phyloP scores from a whole-genome alignment of 352 stramenopile genomes.

The Globisporangium cederbergense region DNA sequence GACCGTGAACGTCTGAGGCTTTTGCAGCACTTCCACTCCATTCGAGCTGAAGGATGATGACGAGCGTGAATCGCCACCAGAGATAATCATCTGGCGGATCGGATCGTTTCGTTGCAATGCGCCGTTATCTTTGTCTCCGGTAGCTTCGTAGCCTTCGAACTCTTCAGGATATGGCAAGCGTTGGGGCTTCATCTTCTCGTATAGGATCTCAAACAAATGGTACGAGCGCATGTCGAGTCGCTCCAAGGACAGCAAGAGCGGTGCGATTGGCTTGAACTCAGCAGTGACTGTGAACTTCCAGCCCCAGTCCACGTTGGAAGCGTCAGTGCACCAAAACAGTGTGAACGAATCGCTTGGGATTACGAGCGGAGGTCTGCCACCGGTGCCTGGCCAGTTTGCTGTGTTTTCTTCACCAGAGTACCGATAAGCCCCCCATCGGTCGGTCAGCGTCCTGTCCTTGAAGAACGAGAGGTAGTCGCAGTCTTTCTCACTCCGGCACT shows the following conservation, averaged over 20 bases:
- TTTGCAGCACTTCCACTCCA: neutral
- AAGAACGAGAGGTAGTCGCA: constrained; percentile 87
- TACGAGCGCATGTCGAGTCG: constrained; percentile 61
- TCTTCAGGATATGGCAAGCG: constrained; percentile 33
- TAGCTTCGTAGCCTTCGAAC: constrained; percentile 48
- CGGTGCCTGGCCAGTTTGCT: constrained; percentile 79
- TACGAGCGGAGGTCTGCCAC: constrained; percentile 54
- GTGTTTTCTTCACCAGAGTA: constrained; percentile 64
- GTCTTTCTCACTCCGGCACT: constrained; percentile 55
- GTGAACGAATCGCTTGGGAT: constrained; percentile 79
- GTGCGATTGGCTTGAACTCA: constrained; percentile 45
- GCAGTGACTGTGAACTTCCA: constrained; percentile 78
- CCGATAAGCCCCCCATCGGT: constrained; percentile 57
- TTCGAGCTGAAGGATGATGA: neutral
- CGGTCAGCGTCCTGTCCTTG: constrained; percentile 68
- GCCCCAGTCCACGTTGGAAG: constrained; percentile 87
- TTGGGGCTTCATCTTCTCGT: constrained; percentile 55
- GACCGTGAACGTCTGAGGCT: constrained; percentile 24
- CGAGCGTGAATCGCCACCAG: neutral
- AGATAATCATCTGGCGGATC: constrained; percentile 26
- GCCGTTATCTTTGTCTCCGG: constrained; percentile 14
- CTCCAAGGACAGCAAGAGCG: constrained; percentile 44
- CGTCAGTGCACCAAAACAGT: constrained; percentile 82
- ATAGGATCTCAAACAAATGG: constrained; percentile 63
- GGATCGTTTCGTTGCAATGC: constrained; percentile 18